phyloP scores from a whole-genome alignment of 441 rosid genomes.

The Syzygium malaccense region DNA sequence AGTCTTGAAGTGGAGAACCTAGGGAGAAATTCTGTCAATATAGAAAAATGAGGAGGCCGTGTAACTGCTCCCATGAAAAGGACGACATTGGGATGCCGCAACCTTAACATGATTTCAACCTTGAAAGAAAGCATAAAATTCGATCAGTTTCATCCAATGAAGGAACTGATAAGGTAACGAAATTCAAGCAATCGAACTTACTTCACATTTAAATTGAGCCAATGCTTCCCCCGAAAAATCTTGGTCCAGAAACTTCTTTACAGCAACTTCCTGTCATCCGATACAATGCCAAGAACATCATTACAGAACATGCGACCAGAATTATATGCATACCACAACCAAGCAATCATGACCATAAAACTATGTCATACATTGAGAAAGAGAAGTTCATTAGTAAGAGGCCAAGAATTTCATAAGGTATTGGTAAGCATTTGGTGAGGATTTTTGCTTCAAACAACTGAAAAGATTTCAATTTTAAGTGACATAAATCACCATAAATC shows the following conservation, averaged over 20 bases:
- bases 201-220: constrained; percentile 89
- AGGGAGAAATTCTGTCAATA: constrained; percentile 91
- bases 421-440: background rate
- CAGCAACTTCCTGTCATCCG: constrained; percentile 89
- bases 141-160: background rate
- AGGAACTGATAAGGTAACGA: background rate
- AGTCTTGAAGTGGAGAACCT: constrained; percentile 37
- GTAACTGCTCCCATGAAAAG: constrained; percentile 99
- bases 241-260: constrained; percentile 92
- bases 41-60: constrained; percentile 84
- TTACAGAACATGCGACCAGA: background rate
- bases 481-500: background rate
- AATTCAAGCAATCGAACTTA: constrained; percentile 19
- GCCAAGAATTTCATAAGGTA: background rate
- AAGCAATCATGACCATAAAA: background rate
- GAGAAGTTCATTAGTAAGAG: background rate
- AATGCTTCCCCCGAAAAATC: constrained; percentile 90
- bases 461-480: background rate
- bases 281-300: constrained; percentile 11
- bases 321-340: background rate
- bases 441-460: background rate
- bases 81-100: constrained; percentile 97
- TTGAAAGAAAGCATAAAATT: constrained; percentile 16
- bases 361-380: background rate
- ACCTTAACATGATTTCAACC: constrained; percentile 94